These are phyloP conservation scores for Mucor circinelloides DNA, from an alignment of 371 early-diverging fungal genomes.

Conservation along the genomic window DNA sequence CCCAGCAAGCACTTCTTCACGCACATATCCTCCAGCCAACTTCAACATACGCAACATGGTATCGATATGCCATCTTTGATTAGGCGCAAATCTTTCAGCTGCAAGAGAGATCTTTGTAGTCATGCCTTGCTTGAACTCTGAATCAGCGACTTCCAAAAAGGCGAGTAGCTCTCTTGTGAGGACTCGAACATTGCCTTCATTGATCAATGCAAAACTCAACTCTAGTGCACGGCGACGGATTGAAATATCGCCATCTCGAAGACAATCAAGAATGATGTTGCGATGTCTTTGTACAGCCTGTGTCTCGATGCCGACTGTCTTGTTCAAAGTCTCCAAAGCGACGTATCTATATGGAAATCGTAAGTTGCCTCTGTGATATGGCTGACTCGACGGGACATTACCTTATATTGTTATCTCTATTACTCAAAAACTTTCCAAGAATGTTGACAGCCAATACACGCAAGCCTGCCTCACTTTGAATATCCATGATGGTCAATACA, in stretches of 20 bases:
- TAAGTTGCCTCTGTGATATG: not conserved
- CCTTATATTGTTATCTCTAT: constrained; percentile 96
- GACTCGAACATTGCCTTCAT: constrained; percentile 89
- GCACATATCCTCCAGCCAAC: constrained; percentile 73
- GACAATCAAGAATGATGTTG: constrained; percentile 93
- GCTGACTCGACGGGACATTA: constrained; percentile 29
- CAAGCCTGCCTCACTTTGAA: constrained; percentile 88
- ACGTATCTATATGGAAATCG: constrained; percentile 72
- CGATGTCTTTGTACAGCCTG: constrained; percentile 97
- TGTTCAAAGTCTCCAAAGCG: constrained; percentile 90
- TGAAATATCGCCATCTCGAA: constrained; percentile 94
- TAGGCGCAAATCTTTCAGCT: constrained; percentile 86
- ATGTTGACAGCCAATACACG: constrained; percentile 96
- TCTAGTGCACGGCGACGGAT: constrained; percentile 97
- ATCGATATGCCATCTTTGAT: constrained; percentile 96
- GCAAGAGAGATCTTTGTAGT: constrained; percentile 88
- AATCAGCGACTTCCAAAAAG: constrained; percentile 91
- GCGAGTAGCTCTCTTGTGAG: constrained; percentile 91
- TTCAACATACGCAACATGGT: constrained; percentile 90
- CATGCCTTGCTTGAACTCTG: constrained; percentile 88
- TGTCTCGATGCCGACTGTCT: constrained; percentile 85
- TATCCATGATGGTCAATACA: constrained; percentile 94
- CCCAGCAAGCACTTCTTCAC: constrained; percentile 72
- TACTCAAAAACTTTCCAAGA: constrained; percentile 92
- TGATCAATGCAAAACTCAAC: constrained; percentile 93